Evolutionary conservation across 148 eudicot species (phyloP).

Genomic region (Camellia granthamiana): DNA sequence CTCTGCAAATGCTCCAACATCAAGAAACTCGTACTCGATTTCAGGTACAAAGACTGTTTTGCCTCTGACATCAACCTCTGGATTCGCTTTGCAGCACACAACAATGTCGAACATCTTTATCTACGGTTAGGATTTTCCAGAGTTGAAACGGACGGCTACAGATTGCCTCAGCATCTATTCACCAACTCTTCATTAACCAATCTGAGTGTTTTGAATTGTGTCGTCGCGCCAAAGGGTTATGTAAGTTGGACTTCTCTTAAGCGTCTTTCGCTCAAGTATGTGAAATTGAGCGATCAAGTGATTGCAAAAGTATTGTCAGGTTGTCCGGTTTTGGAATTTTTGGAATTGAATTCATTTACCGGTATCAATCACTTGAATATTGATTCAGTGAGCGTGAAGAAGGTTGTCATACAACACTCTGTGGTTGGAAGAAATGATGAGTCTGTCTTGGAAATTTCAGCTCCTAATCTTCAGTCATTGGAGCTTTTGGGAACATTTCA

Average conservation of each 20-base stretch:
- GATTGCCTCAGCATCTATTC: neutral
- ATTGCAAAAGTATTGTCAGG: neutral
- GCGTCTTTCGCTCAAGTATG: neutral
- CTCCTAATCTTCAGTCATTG: neutral
- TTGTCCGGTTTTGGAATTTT: neutral
- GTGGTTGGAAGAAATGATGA: neutral
- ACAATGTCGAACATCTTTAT: neutral
- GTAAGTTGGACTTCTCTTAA: neutral
- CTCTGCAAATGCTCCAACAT: no score
- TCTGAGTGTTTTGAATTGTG: neutral
- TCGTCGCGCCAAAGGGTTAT: neutral
- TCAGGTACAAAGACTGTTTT: no score
- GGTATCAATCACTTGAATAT: neutral
- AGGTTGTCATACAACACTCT: neutral
- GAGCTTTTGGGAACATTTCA: neutral
- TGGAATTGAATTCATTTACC: neutral
- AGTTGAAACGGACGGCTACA: neutral
- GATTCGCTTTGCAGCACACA: neutral
- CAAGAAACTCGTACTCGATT: no score
- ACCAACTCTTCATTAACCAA: neutral
- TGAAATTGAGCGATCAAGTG: neutral
- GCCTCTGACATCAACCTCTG: no score
- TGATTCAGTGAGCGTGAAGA: neutral
- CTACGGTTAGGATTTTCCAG: no score
- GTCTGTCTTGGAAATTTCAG: neutral